Evolutionary conservation across 2,329 filamentous ascomycete species (phyloP), one percentile per base, ranked within the genome.

Genomic region (Aureobasidium namibiae): DNA sequence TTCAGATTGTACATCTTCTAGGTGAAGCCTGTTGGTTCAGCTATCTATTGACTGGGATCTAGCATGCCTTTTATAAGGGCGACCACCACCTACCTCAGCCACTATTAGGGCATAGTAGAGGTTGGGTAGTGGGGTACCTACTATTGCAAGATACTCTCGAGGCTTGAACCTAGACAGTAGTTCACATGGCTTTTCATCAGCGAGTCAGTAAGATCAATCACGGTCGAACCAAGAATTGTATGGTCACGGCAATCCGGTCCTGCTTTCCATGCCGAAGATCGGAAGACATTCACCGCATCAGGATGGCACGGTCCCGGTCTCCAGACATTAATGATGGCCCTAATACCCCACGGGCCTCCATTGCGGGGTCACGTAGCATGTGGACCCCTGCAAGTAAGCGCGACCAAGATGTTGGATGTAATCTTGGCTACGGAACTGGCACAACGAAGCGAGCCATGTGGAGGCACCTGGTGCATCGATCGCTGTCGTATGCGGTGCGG

Each of bases 291-390:
- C 18, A 42, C 5, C 11, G 52, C 24, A 46, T 8, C 42, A 31
- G 2, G 8, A 16, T 46, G 42, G 26, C 52, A 56, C 52, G 39
- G 52, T 56, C 39, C 38, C 16, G 6, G 26, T 34, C 26, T 24
- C 26, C 26, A 42, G 29, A 29, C 11, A 26, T 31, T 34, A 4
- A 44, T 29, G 23, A 18, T 29, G 23, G 14, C 23, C 11, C 14
- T 44, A n/a, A 8, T 42, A 23, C 52, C 39, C 52, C 52, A 56
- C 39, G 39, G 52, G 39, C 52, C n/a, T 56, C 24, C 38, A 44
- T 29, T 56, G 34, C 39, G 52, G 38, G 52, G 52, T 26, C 4
- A 44, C 21, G 52, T 56, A 44, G 38, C 18, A 56, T 44, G 52
- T 56, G 39, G 26, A 56, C 34, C 52, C 52, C n/a, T 53, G 52